Percentiles rank a stretch among this genome's conserved stretches.
Conservation (phyloP, 371 early-diverging fungal species). For the Mucor plumbeus region DNA sequence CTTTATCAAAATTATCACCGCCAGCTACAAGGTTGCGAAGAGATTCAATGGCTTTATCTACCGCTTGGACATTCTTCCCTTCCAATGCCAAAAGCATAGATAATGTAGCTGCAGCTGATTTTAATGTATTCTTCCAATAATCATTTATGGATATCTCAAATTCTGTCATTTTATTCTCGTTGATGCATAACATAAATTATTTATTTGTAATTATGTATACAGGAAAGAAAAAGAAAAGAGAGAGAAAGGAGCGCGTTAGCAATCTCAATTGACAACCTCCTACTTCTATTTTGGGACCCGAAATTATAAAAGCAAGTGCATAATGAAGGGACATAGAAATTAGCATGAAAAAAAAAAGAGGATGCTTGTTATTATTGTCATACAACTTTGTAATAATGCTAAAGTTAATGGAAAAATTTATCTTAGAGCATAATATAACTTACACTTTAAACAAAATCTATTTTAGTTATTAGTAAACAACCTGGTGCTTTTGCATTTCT, state of each 20-base stretch:
- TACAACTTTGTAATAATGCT: too few species aligned
- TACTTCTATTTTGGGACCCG: too few species aligned
- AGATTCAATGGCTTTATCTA: slow-evolving; percentile 15
- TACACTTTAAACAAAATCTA: too few species aligned
- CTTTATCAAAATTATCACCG: neutral
- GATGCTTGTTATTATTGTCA: too few species aligned
- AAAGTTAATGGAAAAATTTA: too few species aligned
- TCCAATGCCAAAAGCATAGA: slow-evolving; percentile 31
- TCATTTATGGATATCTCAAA: neutral
- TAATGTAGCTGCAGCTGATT: slow-evolving; percentile 29
- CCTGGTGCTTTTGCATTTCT: too few species aligned
- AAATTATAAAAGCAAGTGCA: too few species aligned
- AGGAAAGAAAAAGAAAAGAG: neutral
- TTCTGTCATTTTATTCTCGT: neutral
- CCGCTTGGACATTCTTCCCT: slow-evolving; percentile 17
- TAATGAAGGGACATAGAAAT: too few species aligned
- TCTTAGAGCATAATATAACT: too few species aligned
- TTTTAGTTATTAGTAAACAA: too few species aligned
- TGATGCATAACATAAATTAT: neutral
- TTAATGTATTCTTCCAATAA: slow-evolving; percentile 34
- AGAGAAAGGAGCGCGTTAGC: neutral
- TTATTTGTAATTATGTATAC: neutral
- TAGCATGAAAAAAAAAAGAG: too few species aligned
- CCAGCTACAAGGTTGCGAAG: slow-evolving; percentile 10
- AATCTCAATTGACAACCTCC: too few species aligned